These are phyloP conservation scores for Aspergillus ellipticus DNA, from an alignment of 495 filamentous ascomycete genomes.

Conservation along the genomic window DNA sequence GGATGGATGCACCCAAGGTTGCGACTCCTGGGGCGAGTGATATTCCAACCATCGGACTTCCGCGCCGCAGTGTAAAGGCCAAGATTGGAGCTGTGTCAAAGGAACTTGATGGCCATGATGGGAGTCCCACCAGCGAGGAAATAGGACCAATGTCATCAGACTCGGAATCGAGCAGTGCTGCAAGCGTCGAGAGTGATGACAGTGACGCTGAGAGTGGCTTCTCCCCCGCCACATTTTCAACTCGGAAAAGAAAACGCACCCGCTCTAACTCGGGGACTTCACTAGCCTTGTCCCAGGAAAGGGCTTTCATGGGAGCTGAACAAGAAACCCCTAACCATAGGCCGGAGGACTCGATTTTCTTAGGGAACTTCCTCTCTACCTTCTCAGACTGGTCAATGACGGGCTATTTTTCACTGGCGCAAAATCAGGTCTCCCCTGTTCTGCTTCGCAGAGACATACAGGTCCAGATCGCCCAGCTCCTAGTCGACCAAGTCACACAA, in stretches of 20 bases:
- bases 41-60: conserved; percentile 44
- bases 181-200: conserved; percentile 33
- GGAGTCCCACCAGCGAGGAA: conserved; percentile 5
- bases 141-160: conserved; percentile 10
- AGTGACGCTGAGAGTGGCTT: conserved; percentile 20
- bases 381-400: conserved; percentile 44
- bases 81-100: conserved; percentile 7
- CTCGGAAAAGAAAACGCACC: conserved; percentile 41
- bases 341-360: conserved; percentile 34
- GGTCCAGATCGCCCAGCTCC: conserved; percentile 43
- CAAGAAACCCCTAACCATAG: conserved; percentile 18
- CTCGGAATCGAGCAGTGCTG: conserved; percentile 30
- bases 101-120: conserved; percentile 4
- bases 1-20: conserved; percentile 5
- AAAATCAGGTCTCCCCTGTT: conserved; percentile 30
- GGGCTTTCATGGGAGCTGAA: conserved; percentile 17
- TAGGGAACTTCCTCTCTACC: conserved; percentile 44
- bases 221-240: conserved; percentile 19
- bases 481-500: conserved; percentile 48
- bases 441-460: conserved; percentile 37
- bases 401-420: conserved; percentile 40
- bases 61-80: conserved; percentile 22
- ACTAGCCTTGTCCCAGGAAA: conserved; percentile 30
- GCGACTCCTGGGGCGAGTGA: conserved; percentile 11
- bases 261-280: conserved; percentile 34